Conservation (phyloP, 441 rosid species). For the Gossypium schwendimanii region DNA sequence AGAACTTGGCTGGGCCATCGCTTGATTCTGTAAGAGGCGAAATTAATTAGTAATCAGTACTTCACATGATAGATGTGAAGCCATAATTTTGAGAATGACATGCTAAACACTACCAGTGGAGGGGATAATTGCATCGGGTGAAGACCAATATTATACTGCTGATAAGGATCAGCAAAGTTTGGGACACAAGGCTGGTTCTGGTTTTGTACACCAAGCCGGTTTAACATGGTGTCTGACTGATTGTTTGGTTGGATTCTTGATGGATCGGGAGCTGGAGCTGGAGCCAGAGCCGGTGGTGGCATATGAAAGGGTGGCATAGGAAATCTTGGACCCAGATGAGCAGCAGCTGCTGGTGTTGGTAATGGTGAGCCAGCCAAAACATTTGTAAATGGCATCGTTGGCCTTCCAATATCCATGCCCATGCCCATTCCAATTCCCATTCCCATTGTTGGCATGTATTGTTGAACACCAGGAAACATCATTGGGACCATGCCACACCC, state of each 20-base stretch:
- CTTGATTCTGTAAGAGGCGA: slow-evolving; percentile 39
- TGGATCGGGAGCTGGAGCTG: slow-evolving; percentile 42
- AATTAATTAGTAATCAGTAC: background rate
- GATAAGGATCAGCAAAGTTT: slow-evolving; percentile 56
- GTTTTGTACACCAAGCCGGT: slow-evolving; percentile 38
- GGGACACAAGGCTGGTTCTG: slow-evolving; percentile 37
- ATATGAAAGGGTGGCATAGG: slow-evolving; percentile 48
- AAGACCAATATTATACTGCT: slow-evolving; percentile 50
- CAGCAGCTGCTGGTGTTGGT: slow-evolving; percentile 46
- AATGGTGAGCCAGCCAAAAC: slow-evolving; percentile 47
- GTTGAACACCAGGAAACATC: slow-evolving; percentile 83
- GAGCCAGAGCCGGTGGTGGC: slow-evolving; percentile 37
- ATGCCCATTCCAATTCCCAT: slow-evolving; percentile 41
- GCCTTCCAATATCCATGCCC: slow-evolving; percentile 58
- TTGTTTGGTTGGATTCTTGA: slow-evolving; percentile 39
- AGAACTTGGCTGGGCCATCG: slow-evolving; percentile 32
- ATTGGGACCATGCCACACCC: slow-evolving; percentile 85
- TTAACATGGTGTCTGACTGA: slow-evolving; percentile 46
- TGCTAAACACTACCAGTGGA: slow-evolving; percentile 38
- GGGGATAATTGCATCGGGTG: slow-evolving; percentile 47
- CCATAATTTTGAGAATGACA: background rate
- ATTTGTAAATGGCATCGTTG: slow-evolving; percentile 69
- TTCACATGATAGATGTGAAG: slow-evolving; percentile 1
- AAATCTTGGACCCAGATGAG: slow-evolving; percentile 49
- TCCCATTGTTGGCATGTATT: slow-evolving; percentile 62